A percentile compares a stretch with the other conserved stretches of the same genome.
Conservation (phyloP, 495 filamentous ascomycete species). For the Podospora sp. region DNA sequence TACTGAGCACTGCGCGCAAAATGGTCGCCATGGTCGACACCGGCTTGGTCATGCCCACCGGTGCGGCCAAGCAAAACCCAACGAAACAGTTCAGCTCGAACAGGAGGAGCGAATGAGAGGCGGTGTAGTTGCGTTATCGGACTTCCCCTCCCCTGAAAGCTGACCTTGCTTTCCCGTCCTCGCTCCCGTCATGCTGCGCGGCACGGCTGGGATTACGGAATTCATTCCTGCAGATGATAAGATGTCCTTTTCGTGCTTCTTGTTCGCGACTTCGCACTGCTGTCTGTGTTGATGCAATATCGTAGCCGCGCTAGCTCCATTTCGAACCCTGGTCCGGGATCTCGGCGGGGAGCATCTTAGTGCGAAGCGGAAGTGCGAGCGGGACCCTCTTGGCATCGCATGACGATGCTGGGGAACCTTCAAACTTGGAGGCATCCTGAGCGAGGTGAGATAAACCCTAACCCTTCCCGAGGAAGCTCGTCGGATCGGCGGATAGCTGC, state of each 20-base stretch:
- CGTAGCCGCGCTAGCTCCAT: conserved; percentile 4
- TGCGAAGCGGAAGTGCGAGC: conserved; percentile 4
- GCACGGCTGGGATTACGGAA: neutral
- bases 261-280: neutral
- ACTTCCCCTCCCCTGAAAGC: neutral
- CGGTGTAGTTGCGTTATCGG: neutral
- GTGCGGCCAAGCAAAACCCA: neutral
- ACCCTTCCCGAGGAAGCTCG: neutral
- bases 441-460: neutral
- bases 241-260: neutral
- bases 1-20: neutral
- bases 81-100: neutral
- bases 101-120: neutral
- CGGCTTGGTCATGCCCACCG: neutral
- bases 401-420: neutral
- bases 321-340: neutral
- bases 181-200: neutral
- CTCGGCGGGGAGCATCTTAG: neutral
- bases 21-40: neutral
- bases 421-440: too few relatives aligned
- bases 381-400: neutral
- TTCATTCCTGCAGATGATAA: neutral
- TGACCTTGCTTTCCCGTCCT: neutral
- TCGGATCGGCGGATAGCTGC: neutral
- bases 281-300: neutral